Conservation (phyloP, 1,284 basidiomycete species). For the Ceratobasidium sp. region DNA sequence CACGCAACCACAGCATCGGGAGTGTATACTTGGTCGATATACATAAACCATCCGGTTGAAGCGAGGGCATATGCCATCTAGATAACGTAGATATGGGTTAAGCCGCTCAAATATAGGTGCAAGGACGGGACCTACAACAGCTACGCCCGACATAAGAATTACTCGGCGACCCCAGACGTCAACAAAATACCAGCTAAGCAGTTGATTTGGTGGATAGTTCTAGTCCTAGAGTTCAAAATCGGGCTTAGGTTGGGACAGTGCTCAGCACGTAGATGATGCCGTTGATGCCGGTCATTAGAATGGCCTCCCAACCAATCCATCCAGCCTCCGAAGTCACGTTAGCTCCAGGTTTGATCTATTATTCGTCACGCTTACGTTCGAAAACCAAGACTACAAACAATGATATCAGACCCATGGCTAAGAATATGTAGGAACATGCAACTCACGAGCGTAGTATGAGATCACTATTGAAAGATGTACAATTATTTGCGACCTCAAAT, state of each 20-base stretch:
- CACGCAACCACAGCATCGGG: slow-evolving; percentile 91
- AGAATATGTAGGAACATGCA: slow-evolving; percentile 47
- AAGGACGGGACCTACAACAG: slow-evolving; percentile 68
- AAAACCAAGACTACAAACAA: slow-evolving; percentile 66
- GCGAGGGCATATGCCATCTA: slow-evolving; percentile 83
- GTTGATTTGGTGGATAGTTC: slow-evolving; percentile 51
- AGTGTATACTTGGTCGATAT: slow-evolving; percentile 86
- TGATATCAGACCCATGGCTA: slow-evolving; percentile 30
- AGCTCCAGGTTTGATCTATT: slow-evolving; percentile 46
- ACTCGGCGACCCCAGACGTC: slow-evolving; percentile 91
- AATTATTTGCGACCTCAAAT: slow-evolving; percentile 6
- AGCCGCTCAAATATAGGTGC: not conserved
- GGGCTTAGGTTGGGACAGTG: slow-evolving; percentile 79
- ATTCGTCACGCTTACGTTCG: too few species aligned
- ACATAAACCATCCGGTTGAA: slow-evolving; percentile 93
- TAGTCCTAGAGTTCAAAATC: slow-evolving; percentile 44
- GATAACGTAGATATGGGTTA: too few species aligned
- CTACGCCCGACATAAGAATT: slow-evolving; percentile 94
- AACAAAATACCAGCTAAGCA: slow-evolving; percentile 91
- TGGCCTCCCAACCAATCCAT: slow-evolving; percentile 96
- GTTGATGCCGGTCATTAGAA: slow-evolving; percentile 98
- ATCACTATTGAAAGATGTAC: slow-evolving; percentile 73
- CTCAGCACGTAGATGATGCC: slow-evolving; percentile 87
- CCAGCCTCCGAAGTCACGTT: slow-evolving; percentile 79
- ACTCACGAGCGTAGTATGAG: slow-evolving; percentile 92